Evolutionary conservation across 2,329 filamentous ascomycete species (phyloP), one percentile per base, ranked within the genome.

Genomic region (Ophiocordyceps robertsii): DNA sequence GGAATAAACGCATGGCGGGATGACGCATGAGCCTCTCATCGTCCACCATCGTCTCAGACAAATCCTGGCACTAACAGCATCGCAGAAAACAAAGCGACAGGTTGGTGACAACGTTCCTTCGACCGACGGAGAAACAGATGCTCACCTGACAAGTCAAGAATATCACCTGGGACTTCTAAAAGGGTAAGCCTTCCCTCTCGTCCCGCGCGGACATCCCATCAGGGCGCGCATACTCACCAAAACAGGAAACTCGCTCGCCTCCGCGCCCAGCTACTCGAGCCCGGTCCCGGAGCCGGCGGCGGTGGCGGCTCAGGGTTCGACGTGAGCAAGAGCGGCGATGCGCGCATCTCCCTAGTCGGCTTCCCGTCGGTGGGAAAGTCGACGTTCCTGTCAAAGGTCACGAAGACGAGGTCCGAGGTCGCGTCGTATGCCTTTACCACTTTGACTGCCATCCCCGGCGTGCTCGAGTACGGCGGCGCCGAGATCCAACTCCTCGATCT

Each of bases 321-420:
- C 58, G 92, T 98, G 36, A 92, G 84, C 61, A 98, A 98, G 66
- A 90, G 83, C 51, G 92, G 92, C 49, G 92, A 98, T 69, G 92
- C 92, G 13, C 80, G 92, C 56, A 96, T 98, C 65, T 88, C 93
- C 2, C 77, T 98, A 2, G 93, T 98, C 42, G 92, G 92, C n/a
- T 98, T 98, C 55, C 92, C 93, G 0, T 98, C 93, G 0, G 92
- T 98, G 41, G 92, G 92, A 61, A 98, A 98, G 69, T 98, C 92
- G 3, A 98, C 92, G 0, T 96, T 98, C 59, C 63, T 98, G n/a
- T 95, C 89, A 39, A 95, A 96, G 59, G 93, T 98, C 60, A 98
- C 92, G 40, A 96, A 95, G 67, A 98, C 93, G 33, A 88, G 87
- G 57, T 95, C 88, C 40, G 90, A 95, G 61, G 88, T 95, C 27